These are phyloP conservation scores for Penicillium sp. DNA, from an alignment of 2,329 filamentous ascomycete genomes.

Conservation along the genomic window DNA sequence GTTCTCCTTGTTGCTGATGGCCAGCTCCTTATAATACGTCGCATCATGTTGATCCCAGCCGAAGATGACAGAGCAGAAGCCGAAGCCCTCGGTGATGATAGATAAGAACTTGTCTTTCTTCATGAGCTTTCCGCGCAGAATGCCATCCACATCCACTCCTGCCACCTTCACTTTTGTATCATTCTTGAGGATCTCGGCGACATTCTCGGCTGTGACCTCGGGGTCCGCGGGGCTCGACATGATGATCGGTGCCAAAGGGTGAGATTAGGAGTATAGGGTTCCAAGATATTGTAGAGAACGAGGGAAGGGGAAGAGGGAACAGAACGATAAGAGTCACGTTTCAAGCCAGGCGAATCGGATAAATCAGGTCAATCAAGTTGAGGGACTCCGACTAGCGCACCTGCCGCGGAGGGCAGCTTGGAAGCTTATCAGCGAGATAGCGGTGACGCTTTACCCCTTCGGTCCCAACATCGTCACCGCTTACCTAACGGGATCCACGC, in stretches of 20 bases:
- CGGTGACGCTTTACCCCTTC: slow-evolving; percentile 6
- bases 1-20: slow-evolving; percentile 85
- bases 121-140: slow-evolving; percentile 84
- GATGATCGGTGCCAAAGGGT: not conserved
- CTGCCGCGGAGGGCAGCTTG: not conserved
- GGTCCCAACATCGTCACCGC: slow-evolving; percentile 12
- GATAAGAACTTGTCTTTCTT: slow-evolving; percentile 91
- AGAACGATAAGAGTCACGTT: not conserved
- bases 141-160: slow-evolving; percentile 81
- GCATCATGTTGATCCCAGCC: slow-evolving; percentile 97
- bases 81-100: slow-evolving; percentile 76
- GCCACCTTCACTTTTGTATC: slow-evolving; percentile 84
- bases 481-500: slow-evolving; percentile 16
- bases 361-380: not conserved
- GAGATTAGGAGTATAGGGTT: not conserved
- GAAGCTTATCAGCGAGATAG: slow-evolving; percentile 7
- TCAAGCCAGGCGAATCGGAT: not conserved
- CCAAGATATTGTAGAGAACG: not conserved
- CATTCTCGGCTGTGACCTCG: slow-evolving; percentile 56
- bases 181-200: slow-evolving; percentile 64
- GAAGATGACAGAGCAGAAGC: slow-evolving; percentile 91
- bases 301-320: not conserved
- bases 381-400: not conserved
- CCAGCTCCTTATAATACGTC: slow-evolving; percentile 81
- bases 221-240: slow-evolving; percentile 13